These are phyloP conservation scores for Pythium rishiriense DNA, from an alignment of 352 stramenopile genomes.

Conservation along the genomic window DNA sequence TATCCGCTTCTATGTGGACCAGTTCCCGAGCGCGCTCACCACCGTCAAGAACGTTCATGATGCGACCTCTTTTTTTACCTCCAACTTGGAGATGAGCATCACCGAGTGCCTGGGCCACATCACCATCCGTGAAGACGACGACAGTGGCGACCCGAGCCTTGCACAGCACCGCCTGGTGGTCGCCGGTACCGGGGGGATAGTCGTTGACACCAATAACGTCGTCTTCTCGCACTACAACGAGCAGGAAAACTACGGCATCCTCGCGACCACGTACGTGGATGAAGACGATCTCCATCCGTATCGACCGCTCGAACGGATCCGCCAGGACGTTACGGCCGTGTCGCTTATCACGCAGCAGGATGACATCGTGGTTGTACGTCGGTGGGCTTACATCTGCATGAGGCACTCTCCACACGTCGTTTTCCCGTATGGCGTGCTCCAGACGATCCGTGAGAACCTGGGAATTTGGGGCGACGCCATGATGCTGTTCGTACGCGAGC, in stretches of 20 bases:
- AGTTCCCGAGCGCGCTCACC: conserved; percentile 36
- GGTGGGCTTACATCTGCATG: conserved; percentile 41
- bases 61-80: conserved; percentile 49
- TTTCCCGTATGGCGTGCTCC: conserved; percentile 29
- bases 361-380: conserved; percentile 30
- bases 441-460: conserved; percentile 44
- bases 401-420: conserved; percentile 38
- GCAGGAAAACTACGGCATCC: conserved; percentile 34
- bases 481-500: conserved; percentile 41
- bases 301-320: conserved; percentile 32
- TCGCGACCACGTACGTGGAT: conserved; percentile 40
- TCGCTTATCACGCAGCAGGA: conserved; percentile 33
- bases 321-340: conserved; percentile 47
- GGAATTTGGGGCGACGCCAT: conserved; percentile 53
- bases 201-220: conserved; percentile 35
- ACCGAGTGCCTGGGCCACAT: conserved; percentile 67
- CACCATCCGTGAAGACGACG: conserved; percentile 73
- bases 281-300: conserved; percentile 50
- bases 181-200: conserved; percentile 32
- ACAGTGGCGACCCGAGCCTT: conserved; percentile 41
- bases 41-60: conserved; percentile 54
- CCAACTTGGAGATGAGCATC: conserved; percentile 71
- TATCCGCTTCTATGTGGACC: conserved; percentile 48
- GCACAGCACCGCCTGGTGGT: conserved; percentile 51
- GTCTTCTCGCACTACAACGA: conserved; percentile 29